These are phyloP conservation scores for Coemansia sp. DNA, from an alignment of 192 early-diverging fungal genomes.

Conservation along the genomic window DNA sequence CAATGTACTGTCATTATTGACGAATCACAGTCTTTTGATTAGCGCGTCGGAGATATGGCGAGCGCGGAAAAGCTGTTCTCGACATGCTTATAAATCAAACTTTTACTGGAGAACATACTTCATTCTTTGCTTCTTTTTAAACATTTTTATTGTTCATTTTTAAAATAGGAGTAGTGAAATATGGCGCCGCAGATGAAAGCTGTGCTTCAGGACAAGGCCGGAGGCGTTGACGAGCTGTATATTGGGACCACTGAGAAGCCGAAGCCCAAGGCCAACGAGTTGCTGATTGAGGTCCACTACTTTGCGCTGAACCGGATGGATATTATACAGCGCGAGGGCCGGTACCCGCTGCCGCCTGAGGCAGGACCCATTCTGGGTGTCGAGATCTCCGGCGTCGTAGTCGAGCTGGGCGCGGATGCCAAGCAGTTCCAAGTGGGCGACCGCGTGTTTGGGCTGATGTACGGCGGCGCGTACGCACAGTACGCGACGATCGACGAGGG, in stretches of 20 bases:
- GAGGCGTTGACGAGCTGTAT: conserved; percentile 52
- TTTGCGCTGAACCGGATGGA: conserved; percentile 81
- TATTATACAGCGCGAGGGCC: conserved; percentile 67
- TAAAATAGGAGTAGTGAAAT: too few species aligned
- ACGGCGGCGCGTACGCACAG: conserved; percentile 74
- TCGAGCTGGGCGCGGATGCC: conserved; percentile 44
- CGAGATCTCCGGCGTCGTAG: conserved; percentile 68
- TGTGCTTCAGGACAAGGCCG: conserved; percentile 51
- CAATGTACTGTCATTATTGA: too few species aligned
- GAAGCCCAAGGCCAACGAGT: conserved; percentile 33
- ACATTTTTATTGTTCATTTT: background rate
- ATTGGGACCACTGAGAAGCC: conserved; percentile 52
- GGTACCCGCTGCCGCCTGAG: conserved; percentile 63
- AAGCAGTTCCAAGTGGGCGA: conserved; percentile 62
- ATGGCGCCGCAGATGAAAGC: conserved; percentile 41
- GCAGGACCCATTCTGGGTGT: conserved; percentile 70
- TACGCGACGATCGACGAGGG: conserved; percentile 64
- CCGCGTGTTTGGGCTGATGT: conserved; percentile 67
- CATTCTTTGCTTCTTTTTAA: too few species aligned
- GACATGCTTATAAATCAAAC: too few species aligned
- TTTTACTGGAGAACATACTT: too few species aligned
- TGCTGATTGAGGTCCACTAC: conserved; percentile 55
- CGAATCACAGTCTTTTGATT: too few species aligned
- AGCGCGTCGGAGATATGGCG: too few species aligned
- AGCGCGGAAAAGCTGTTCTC: too few species aligned